Percentiles rank a stretch among this genome's conserved stretches.
Evolutionary conservation across 2,329 filamentous ascomycete species (phyloP).

Genomic region (Neoscytalidium dimidiatum): DNA sequence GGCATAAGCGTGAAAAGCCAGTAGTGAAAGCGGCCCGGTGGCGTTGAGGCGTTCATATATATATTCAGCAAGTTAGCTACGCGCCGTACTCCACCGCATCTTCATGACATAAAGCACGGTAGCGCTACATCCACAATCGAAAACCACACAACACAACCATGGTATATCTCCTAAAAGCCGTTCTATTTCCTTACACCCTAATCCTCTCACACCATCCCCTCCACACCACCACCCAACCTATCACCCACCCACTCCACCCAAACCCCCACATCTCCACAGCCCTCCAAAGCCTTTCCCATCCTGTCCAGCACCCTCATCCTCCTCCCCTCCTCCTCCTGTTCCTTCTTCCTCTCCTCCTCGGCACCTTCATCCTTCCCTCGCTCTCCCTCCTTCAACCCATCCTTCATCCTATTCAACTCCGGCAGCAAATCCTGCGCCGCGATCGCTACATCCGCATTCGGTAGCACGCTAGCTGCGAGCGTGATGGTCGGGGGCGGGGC

Average conservation of each 20-base stretch:
- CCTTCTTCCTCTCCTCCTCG: conserved; percentile 24
- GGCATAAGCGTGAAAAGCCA: no score
- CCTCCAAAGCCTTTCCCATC: conserved; percentile 48
- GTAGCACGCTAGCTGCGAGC: conserved; percentile 54
- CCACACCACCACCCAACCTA: neutral
- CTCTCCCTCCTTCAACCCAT: conserved; percentile 20
- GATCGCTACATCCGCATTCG: conserved; percentile 62
- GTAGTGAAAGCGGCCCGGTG: no score
- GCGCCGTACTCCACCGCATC: no score
- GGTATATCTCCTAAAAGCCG: no score
- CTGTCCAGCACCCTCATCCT: conserved; percentile 29
- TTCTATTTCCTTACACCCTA: no score
- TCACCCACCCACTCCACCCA: conserved; percentile 53
- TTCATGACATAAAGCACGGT: no score
- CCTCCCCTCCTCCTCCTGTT: conserved; percentile 23
- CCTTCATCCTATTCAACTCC: conserved; percentile 27
- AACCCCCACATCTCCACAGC: conserved; percentile 51
- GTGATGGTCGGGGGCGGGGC: conserved; percentile 53
- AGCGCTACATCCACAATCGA: no score
- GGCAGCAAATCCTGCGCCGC: conserved; percentile 58
- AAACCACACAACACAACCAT: no score
- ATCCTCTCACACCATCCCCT: no score
- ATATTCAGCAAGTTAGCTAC: no score
- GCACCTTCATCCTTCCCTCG: conserved; percentile 11
- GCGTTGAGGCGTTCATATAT: no score